phyloP scores from a whole-genome alignment of 139 green algal species.

The Nannochloris sp. region DNA sequence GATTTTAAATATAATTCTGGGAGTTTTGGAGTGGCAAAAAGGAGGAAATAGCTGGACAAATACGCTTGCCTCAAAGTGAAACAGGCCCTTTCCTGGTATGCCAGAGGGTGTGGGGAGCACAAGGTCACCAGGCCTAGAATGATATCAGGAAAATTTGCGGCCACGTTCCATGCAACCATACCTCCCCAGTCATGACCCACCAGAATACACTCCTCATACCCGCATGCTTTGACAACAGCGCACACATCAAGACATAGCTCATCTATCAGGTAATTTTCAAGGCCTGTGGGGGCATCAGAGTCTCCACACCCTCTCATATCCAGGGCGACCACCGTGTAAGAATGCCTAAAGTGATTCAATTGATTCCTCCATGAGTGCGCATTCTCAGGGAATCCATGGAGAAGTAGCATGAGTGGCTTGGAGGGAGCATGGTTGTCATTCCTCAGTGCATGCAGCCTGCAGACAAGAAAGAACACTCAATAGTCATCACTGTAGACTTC shows the following conservation, averaged over 20 bases:
- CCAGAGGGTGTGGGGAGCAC: conserved; percentile 23
- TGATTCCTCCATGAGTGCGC: conserved; percentile 28
- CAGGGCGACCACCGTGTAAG: conserved; percentile 50
- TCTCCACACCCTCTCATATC: conserved; percentile 50
- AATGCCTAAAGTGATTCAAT: conserved; percentile 21
- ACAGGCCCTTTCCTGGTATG: conserved; percentile 10
- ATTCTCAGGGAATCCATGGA: conserved; percentile 59
- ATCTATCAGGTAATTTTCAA: conserved; percentile 30
- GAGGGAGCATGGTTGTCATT: no score
- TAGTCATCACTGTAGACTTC: background rate
- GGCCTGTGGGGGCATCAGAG: conserved; percentile 32
- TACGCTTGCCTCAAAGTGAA: conserved; percentile 16
- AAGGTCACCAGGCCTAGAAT: conserved; percentile 20
- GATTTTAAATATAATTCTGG: conserved; percentile 5
- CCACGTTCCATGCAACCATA: conserved; percentile 31
- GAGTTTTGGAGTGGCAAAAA: conserved; percentile 13
- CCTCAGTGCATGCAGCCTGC: no score
- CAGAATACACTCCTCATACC: conserved; percentile 40
- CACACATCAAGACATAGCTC: conserved; percentile 34
- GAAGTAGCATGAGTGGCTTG: conserved; percentile 45
- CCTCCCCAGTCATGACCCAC: conserved; percentile 63
- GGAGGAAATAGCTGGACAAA: conserved; percentile 40
- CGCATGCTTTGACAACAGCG: conserved; percentile 30
- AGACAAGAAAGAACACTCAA: background rate
- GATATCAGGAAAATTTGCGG: conserved; percentile 14